Conservation (phyloP, 1,284 basidiomycete species). For the Ceratobasidium papillatum region DNA sequence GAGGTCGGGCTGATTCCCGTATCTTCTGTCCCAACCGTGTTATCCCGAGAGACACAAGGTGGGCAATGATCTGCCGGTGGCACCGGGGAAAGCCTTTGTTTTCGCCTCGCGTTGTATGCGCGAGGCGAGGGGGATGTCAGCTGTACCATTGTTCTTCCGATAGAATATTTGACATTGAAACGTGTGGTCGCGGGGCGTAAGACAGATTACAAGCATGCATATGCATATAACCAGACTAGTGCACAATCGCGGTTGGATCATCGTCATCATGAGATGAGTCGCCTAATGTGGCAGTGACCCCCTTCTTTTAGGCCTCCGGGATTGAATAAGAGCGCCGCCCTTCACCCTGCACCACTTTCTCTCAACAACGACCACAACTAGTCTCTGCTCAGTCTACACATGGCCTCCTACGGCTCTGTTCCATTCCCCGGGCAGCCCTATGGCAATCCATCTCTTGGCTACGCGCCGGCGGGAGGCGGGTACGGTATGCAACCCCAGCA, state of each 20-base stretch:
- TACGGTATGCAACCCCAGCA: not conserved
- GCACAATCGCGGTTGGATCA: conserved; percentile 39
- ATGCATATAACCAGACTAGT: not conserved
- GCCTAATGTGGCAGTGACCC: conserved; percentile 38
- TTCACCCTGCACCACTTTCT: conserved; percentile 33
- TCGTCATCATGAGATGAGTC: conserved; percentile 36
- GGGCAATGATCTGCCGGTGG: conserved; percentile 9
- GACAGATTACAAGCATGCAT: not conserved
- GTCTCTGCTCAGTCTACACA: conserved; percentile 5
- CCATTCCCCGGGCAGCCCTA: conserved; percentile 34
- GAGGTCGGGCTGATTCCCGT: conserved; percentile 94
- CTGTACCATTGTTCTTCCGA: conserved; percentile 23
- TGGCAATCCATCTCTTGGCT: conserved; percentile 6
- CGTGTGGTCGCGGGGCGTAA: conserved; percentile 3
- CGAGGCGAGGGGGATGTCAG: conserved; percentile 10
- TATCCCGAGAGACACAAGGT: conserved; percentile 45
- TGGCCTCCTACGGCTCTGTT: conserved; percentile 18
- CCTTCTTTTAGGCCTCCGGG: conserved; percentile 32
- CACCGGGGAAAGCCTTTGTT: conserved; percentile 1
- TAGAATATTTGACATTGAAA: conserved; percentile 12
- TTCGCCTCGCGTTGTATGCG: conserved; percentile 24
- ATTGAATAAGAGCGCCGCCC: conserved; percentile 39
- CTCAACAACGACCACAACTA: conserved; percentile 35
- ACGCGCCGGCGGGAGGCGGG: conserved; percentile 3
- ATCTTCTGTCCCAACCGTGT: conserved; percentile 59